Conservation (phyloP, 2,329 filamentous ascomycete species). For the Pochonia chlamydosporia region DNA sequence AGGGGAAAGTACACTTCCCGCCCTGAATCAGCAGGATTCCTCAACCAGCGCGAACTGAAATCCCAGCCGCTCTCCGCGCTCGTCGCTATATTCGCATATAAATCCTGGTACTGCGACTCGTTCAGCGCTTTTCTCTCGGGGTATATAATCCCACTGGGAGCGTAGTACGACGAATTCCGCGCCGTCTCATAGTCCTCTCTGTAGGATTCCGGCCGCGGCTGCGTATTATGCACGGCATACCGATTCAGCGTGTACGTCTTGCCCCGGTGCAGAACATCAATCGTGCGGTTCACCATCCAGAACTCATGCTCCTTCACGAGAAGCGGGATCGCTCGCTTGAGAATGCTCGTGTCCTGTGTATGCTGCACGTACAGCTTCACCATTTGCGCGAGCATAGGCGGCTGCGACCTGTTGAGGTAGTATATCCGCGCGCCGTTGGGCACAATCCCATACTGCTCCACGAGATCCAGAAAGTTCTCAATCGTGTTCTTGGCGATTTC, state of each 20-base stretch:
- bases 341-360: slow-evolving; percentile 56
- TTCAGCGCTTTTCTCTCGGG: slow-evolving; percentile 44
- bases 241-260: slow-evolving; percentile 50
- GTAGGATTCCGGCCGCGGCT: slow-evolving; percentile 63
- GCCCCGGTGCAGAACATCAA: slow-evolving; percentile 40
- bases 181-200: slow-evolving; percentile 60
- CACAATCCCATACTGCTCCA: slow-evolving; percentile 59
- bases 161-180: slow-evolving; percentile 60
- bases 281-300: slow-evolving; percentile 55
- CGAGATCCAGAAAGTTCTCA: slow-evolving; percentile 63
- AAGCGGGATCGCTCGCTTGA: slow-evolving; percentile 55
- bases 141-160: slow-evolving; percentile 52
- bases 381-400: slow-evolving; percentile 61
- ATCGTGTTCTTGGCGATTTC: slow-evolving; percentile 61
- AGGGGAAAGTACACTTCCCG: slow-evolving; percentile 59
- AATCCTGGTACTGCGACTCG: slow-evolving; percentile 40
- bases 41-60: slow-evolving; percentile 54
- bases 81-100: slow-evolving; percentile 59
- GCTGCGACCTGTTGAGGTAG: slow-evolving; percentile 64
- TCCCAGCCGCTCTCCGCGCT: slow-evolving; percentile 64
- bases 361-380: slow-evolving; percentile 58
- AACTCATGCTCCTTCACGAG: slow-evolving; percentile 60
- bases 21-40: slow-evolving; percentile 50
- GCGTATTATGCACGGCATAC: slow-evolving; percentile 57
- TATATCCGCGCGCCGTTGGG: slow-evolving; percentile 64